Evolutionary conservation across 225 moss, liverwort and hornwort species (phyloP), one percentile per base, ranked within the genome.

Genomic region (Polytrichum formosum): DNA sequence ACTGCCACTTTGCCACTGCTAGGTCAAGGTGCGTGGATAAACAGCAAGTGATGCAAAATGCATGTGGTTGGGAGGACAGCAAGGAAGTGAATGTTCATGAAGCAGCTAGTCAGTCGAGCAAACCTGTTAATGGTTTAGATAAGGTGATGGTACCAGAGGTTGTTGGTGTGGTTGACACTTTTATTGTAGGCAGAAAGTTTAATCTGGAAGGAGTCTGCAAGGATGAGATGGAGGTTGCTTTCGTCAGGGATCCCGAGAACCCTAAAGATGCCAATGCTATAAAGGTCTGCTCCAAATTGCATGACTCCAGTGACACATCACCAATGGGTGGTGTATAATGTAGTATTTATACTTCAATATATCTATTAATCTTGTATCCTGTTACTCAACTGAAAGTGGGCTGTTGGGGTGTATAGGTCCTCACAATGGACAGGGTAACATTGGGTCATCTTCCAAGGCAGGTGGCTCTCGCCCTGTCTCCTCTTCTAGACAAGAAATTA

Each of bases 131-230:
- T 46, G 46, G 16, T 46, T 46, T 46, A 46, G 13, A 16, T 16
- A 16, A 16, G 46, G 4, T 46, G 3, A 16, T 46, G 16, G 46
- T 16, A 16, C 64, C 7, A 68, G 76, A 67, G 56, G 67, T 56
- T 16, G 28, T 29, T 9, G 92, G 81, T 67, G 72, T 74, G 25
- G 66, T 94, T 56, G 77, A 80, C 28, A 94, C 94, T 30, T 69
- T 46, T 69, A 98, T 98, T 75, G 92, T 94, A 56, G 94, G 98
- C 28, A 90, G 94, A 67, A 92, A 88, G 62, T 94, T 80, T 66
- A 81, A 80, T 66, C 53, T 77, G 80, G 82, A 78, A 68, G 71
- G 76, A 54, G 28, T 72, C 54, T 90, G 85, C 74, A 81, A 83
- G 72, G 75, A 84, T 70, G 91, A 92, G 55, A 91, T 91, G 94